These are phyloP conservation scores for Ramularia endophylla DNA, from an alignment of 2,329 filamentous ascomycete genomes.

Conservation along the genomic window DNA sequence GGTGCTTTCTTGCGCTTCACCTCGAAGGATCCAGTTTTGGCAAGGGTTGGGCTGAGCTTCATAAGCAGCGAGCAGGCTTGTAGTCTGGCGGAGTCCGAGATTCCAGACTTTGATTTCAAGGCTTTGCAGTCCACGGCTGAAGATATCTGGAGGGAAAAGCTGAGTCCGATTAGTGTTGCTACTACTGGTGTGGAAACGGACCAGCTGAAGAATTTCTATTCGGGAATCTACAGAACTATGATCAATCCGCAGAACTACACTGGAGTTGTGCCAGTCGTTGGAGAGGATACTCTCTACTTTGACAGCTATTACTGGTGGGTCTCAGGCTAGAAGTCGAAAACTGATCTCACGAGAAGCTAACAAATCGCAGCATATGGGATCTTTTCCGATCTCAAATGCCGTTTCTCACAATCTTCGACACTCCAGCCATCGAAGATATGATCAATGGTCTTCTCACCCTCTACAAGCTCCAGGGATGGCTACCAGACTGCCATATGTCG, in stretches of 20 bases:
- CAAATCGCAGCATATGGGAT: constrained; percentile 55
- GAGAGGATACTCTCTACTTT: constrained; percentile 18
- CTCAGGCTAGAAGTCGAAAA: too few species aligned
- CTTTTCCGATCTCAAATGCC: constrained; percentile 60
- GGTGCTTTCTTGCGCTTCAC: constrained; percentile 41
- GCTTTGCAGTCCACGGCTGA: constrained; percentile 38
- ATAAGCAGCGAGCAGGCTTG: constrained; percentile 58
- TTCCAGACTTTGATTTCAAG: constrained; percentile 58
- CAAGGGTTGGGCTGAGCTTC: constrained; percentile 60
- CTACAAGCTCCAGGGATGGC: constrained; percentile 62
- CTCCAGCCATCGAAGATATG: constrained; percentile 57
- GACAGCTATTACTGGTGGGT: constrained; percentile 25
- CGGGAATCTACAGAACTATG: constrained; percentile 43
- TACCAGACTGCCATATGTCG: constrained; percentile 68
- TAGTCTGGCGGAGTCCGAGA: constrained; percentile 51
- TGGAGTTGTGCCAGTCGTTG: constrained; percentile 36
- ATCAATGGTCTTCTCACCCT: constrained; percentile 63
- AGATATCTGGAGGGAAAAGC: constrained; percentile 35
- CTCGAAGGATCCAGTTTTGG: constrained; percentile 40
- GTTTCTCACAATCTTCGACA: constrained; percentile 60
- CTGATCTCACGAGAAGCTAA: not conserved
- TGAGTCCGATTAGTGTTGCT: constrained; percentile 34
- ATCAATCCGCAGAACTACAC: constrained; percentile 43
- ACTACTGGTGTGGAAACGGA: constrained; percentile 30
- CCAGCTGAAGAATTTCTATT: constrained; percentile 41